phyloP scores from a whole-genome alignment of 2,329 filamentous ascomycete genomes.

The Cladosporium colombiae region DNA sequence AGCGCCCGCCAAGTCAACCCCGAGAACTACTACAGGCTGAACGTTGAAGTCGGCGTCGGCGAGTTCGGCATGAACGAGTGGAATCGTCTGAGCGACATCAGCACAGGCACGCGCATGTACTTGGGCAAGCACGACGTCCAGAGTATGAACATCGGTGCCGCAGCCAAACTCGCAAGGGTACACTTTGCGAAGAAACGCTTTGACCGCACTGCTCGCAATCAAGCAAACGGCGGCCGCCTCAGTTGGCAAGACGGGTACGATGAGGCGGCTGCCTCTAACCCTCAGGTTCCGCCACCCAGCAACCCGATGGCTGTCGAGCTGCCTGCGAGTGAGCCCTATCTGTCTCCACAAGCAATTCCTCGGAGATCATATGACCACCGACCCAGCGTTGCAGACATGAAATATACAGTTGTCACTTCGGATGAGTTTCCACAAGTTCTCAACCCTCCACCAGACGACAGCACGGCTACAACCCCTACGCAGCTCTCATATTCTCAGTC shows the following conservation, averaged over 20 bases:
- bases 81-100: conserved; percentile 91
- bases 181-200: conserved; percentile 71
- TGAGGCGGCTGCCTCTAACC: conserved; percentile 31
- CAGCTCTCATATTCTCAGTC: conserved; percentile 31
- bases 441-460: conserved; percentile 28
- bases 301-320: conserved; percentile 43
- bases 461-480: conserved; percentile 14
- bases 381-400: conserved; percentile 60
- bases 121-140: conserved; percentile 73
- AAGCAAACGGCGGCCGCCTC: conserved; percentile 23
- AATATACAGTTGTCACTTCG: conserved; percentile 63
- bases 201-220: conserved; percentile 48
- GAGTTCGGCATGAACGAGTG: conserved; percentile 99
- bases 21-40: conserved; percentile 94
- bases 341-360: conserved; percentile 30
- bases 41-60: conserved; percentile 92
- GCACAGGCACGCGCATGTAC: conserved; percentile 85
- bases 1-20: conserved; percentile 71
- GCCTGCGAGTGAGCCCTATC: conserved; percentile 30
- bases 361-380: conserved; percentile 60
- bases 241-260: conserved; percentile 37
- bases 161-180: conserved; percentile 81
- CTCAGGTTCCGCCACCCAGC: conserved; percentile 40
- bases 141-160: conserved; percentile 72
- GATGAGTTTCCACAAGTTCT: conserved; percentile 59